A percentile compares a stretch with the other conserved stretches of the same genome.
Conservation (phyloP, 768 basidiomycete genomes). For the Suillus clintonianus region DNA sequence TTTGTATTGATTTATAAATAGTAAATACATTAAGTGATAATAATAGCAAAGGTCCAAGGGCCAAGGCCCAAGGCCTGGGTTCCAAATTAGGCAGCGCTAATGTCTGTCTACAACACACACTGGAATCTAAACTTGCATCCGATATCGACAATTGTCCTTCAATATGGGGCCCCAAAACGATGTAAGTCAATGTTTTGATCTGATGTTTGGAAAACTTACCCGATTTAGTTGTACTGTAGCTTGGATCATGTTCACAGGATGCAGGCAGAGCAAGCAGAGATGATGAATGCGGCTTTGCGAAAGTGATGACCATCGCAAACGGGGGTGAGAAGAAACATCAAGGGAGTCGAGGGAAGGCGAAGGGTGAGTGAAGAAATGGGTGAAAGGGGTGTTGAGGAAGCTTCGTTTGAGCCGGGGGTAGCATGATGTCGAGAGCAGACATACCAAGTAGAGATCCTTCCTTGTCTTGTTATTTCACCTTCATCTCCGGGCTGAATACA, state of each 20-base stretch:
- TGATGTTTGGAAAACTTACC: not conserved
- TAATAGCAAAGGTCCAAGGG: not conserved
- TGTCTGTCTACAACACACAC: not conserved
- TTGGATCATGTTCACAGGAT: too few relatives aligned
- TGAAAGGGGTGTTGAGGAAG: constrained; percentile 1
- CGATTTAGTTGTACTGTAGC: not conserved
- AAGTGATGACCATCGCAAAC: too few relatives aligned
- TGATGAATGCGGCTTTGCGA: too few relatives aligned
- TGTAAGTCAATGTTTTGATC: not conserved
- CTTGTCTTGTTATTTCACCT: too few relatives aligned
- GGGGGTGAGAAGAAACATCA: not conserved
- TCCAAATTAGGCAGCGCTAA: not conserved
- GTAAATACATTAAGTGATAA: not conserved
- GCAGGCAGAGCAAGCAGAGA: too few relatives aligned
- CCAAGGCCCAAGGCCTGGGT: not conserved
- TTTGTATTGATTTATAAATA: not conserved
- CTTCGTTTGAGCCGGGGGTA: not conserved
- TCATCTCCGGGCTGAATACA: too few relatives aligned
- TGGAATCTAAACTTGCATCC: too few relatives aligned
- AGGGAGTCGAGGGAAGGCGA: not conserved
- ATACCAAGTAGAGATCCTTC: too few relatives aligned
- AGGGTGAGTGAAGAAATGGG: not conserved
- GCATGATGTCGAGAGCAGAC: not conserved
- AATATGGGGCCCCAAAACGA: too few relatives aligned
- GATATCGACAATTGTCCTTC: too few relatives aligned